These are phyloP conservation scores for Ogataea zsoltii DNA, from an alignment of 805 yeast species.

Conservation along the genomic window DNA sequence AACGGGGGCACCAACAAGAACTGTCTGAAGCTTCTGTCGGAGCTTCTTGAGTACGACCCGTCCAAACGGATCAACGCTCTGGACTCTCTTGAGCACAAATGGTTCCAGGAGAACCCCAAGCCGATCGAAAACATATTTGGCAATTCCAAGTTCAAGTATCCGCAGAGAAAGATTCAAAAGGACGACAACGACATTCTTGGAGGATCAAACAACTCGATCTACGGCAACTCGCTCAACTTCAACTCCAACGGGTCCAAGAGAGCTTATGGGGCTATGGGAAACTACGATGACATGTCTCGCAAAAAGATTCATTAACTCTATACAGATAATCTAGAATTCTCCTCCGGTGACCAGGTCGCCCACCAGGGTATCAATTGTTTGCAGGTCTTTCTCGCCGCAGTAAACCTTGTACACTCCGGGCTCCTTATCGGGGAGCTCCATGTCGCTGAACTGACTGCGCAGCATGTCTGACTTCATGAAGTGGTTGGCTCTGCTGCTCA, in stretches of 20 bases:
- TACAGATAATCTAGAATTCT: too few species aligned
- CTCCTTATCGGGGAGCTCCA: conserved; percentile 62
- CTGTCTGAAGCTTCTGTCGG: conserved; percentile 65
- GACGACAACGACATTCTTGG: conserved; percentile 76
- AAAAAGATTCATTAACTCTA: conserved; percentile 13
- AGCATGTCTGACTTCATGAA: conserved; percentile 89
- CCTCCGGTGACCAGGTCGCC: background rate
- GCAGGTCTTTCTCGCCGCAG: conserved; percentile 23
- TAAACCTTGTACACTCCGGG: conserved; percentile 14
- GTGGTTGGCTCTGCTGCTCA: conserved; percentile 67
- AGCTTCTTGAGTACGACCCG: conserved; percentile 82
- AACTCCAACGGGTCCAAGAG: conserved; percentile 17
- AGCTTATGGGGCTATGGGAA: conserved; percentile 12
- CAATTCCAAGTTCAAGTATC: conserved; percentile 71
- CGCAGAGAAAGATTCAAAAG: conserved; percentile 80
- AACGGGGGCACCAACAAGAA: conserved; percentile 72
- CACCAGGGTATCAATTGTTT: conserved; percentile 17
- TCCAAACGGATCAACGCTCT: conserved; percentile 74
- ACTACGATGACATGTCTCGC: conserved; percentile 15
- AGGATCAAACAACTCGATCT: conserved; percentile 28
- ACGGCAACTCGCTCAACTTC: conserved; percentile 23
- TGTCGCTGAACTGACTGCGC: conserved; percentile 68
- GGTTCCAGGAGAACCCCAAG: conserved; percentile 69
- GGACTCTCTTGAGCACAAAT: conserved; percentile 73
- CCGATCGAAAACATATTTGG: conserved; percentile 80